Evolutionary conservation across 305 asterid species (phyloP), one percentile per base, ranked within the genome.

Genomic region (Rubia balearica): DNA sequence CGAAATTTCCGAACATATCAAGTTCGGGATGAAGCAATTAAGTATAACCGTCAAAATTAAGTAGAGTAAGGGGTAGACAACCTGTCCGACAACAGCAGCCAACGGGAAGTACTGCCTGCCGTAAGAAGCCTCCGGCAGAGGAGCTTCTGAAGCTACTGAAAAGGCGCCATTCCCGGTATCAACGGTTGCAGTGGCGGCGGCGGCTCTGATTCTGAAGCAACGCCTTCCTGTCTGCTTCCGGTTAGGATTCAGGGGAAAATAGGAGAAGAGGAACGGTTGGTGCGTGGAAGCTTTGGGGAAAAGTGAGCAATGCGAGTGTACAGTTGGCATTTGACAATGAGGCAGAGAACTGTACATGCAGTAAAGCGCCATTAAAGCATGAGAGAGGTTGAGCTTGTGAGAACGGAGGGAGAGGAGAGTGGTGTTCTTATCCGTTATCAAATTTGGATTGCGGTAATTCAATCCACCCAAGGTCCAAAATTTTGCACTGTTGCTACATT

Each of bases 81-180:
- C 99, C 99, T 94, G 99, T 78, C 98, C 99, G 73, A 94, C 91
- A 74, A 94, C 96, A 75, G 99, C 97, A 71, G 98, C 99, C 73
- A 94, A 78, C 43, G 99, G 99, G 71, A 94, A 94, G 80, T 73
- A 88, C 75, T 82, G 87, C 21, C 99, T 74, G 67, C 99, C 99
- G 46, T 84, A 90, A 13, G 86, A 36, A 60, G 77, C 33, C 68
- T 67, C 73, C n/a, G 76, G 70, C 56, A 33, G 68, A 27, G 70
- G 45, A 0, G 7, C 36, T 3, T 48, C 65, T 3, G 69, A 14
- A 5, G 85, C 74, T 38, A 83, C 72, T 22, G 79, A 56, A 40
- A 87, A 85, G 60, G 96, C 77, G 42, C 99, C 99, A 82, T 94
- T 94, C 64, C 80, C 78, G 68, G 96, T 85, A 76, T 88, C 97